These are phyloP conservation scores for Coccinonectria pachysandricola DNA, from an alignment of 2,329 filamentous ascomycete genomes.

Conservation along the genomic window DNA sequence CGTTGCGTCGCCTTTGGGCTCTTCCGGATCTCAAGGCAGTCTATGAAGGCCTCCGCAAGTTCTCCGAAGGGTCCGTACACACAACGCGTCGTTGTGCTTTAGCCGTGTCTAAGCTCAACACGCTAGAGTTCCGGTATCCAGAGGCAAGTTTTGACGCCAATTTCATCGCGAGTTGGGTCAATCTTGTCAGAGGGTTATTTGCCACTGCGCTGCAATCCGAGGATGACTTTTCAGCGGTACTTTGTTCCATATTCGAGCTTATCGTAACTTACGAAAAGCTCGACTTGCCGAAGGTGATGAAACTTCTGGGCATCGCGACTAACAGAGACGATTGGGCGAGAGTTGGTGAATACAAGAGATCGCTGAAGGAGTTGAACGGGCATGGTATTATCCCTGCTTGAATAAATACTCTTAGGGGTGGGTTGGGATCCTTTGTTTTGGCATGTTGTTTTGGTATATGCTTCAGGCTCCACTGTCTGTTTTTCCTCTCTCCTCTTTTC, in stretches of 20 bases:
- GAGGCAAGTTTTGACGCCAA: constrained; percentile 16
- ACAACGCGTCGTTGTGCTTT: constrained; percentile 16
- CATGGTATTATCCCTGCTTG: no score
- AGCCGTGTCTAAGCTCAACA: constrained; percentile 15
- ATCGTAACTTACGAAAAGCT: constrained; percentile 7
- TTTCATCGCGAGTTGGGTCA: constrained; percentile 16
- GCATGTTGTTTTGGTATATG: no score
- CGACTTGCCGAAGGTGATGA: constrained; percentile 12
- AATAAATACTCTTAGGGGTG: no score
- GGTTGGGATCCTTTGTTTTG: no score
- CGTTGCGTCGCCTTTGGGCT: constrained; percentile 12
- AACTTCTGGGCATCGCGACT: constrained; percentile 8
- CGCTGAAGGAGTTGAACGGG: no score
- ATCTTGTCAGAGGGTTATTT: constrained; percentile 15
- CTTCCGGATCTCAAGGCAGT: constrained; percentile 5
- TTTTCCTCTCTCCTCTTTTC: no score
- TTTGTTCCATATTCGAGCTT: constrained; percentile 15
- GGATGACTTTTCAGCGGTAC: constrained; percentile 7
- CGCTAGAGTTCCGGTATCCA: constrained; percentile 20
- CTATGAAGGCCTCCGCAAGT: constrained; percentile 10
- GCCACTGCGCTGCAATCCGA: constrained; percentile 9
- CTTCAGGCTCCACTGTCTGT: no score
- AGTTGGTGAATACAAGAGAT: no score
- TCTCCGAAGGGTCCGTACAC: constrained; percentile 11
- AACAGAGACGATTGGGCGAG: constrained; percentile 6